phyloP scores from a whole-genome alignment of 1,139 yeast species.

The Williopsis jadinii region DNA sequence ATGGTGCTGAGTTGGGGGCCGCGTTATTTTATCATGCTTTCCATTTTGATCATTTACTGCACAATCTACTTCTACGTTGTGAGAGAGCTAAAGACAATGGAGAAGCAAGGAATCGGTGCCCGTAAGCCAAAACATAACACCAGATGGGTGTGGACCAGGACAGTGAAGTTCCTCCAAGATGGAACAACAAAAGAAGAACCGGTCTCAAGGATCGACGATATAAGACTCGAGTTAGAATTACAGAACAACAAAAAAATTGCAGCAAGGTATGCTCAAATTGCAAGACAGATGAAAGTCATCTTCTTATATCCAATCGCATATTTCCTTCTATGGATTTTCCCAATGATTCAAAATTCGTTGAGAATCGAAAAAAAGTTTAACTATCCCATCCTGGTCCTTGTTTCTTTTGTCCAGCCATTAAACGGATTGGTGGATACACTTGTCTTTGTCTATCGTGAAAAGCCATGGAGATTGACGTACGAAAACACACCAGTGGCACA shows the following conservation, averaged over 20 bases:
- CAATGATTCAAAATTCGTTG: constrained; percentile 63
- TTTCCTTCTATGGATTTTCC: constrained; percentile 73
- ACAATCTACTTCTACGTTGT: constrained; percentile 71
- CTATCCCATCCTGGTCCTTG: constrained; percentile 58
- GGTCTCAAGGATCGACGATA: neutral
- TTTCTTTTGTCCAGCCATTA: constrained; percentile 75
- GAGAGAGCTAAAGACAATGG: constrained; percentile 49
- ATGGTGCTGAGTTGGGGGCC: constrained; percentile 79
- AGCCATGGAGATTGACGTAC: constrained; percentile 54
- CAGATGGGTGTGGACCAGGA: neutral
- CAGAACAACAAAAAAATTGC: constrained; percentile 15
- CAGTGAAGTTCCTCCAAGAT: neutral
- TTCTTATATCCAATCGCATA: constrained; percentile 83
- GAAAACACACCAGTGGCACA: constrained; percentile 16
- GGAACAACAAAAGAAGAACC: constrained; percentile 1
- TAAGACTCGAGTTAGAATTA: constrained; percentile 15
- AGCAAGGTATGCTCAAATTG: constrained; percentile 38
- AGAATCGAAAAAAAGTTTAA: constrained; percentile 44
- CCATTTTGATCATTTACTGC: constrained; percentile 59
- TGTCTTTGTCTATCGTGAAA: constrained; percentile 72
- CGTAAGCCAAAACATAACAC: neutral
- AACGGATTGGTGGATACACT: constrained; percentile 72
- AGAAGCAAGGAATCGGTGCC: constrained; percentile 14
- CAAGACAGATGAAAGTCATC: constrained; percentile 72
- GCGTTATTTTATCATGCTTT: constrained; percentile 57